phyloP scores from a whole-genome alignment of 139 green algal species.

The Asterochloris sp. region DNA sequence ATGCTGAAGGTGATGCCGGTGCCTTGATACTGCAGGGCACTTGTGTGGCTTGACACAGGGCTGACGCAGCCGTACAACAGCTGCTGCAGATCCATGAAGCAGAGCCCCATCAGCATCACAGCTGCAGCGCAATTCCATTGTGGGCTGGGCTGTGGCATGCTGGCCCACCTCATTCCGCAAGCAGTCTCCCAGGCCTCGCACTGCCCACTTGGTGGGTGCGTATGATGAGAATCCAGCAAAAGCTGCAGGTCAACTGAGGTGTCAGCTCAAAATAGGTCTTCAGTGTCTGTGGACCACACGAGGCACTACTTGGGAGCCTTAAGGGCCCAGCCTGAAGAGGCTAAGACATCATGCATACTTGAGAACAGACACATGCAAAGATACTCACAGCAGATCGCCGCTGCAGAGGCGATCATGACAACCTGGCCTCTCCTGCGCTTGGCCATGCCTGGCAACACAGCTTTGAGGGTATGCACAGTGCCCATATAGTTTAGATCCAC shows the following conservation, averaged over 20 bases:
- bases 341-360: no score
- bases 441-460: constrained; percentile 65
- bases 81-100: no score
- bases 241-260: constrained; percentile 17
- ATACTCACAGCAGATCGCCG: no score
- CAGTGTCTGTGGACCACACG: no score
- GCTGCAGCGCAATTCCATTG: no score
- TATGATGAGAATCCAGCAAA: constrained; percentile 70
- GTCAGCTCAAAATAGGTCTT: no score
- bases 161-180: constrained; percentile 69
- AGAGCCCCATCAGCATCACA: no score
- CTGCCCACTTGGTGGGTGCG: constrained; percentile 73
- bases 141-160: no score
- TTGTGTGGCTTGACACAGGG: constrained; percentile 39
- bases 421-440: constrained; percentile 56
- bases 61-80: constrained; percentile 48
- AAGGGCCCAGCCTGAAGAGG: no score
- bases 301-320: no score
- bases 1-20: constrained; percentile 43
- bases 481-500: constrained; percentile 84
- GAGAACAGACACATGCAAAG: no score
- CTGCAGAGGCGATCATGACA: constrained; percentile 44
- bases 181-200: constrained; percentile 75
- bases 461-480: constrained; percentile 49
- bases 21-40: no score